Evolutionary conservation across 768 basidiomycete genomes (phyloP).

Genomic region (Ramaria rubella): DNA sequence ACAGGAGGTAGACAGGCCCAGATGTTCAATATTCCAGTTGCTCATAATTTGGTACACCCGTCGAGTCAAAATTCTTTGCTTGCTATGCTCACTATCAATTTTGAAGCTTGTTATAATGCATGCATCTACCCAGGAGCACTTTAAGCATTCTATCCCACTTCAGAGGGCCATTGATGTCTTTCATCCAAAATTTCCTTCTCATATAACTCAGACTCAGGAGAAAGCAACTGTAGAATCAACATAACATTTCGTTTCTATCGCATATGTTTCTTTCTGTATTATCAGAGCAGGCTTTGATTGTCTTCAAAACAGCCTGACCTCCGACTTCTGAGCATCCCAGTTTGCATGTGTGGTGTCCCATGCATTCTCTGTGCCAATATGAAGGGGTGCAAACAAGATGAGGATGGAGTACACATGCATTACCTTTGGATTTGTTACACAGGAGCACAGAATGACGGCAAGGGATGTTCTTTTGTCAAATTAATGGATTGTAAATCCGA

Average conservation of each 20-base stretch:
- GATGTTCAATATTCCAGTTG: constrained; percentile 70
- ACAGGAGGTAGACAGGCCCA: constrained; percentile 48
- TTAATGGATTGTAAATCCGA: constrained; percentile 65
- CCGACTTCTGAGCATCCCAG: constrained; percentile 54
- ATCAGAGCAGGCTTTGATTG: background rate
- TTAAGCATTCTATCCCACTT: constrained; percentile 75
- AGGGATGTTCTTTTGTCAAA: constrained; percentile 72
- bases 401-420: constrained; percentile 42
- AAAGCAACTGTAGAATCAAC: constrained; percentile 70
- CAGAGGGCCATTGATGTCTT: constrained; percentile 67
- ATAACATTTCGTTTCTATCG: constrained; percentile 84
- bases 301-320: constrained; percentile 50
- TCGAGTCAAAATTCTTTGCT: too few relatives aligned
- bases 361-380: constrained; percentile 70
- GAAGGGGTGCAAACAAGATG: constrained; percentile 49
- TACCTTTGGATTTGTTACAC: constrained; percentile 85
- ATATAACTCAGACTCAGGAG: constrained; percentile 25
- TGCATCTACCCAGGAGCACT: constrained; percentile 73
- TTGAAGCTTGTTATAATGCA: constrained; percentile 88
- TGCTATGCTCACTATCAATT: too few relatives aligned
- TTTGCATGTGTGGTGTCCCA: constrained; percentile 67
- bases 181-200: constrained; percentile 40
- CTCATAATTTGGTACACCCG: constrained; percentile 69
- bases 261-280: background rate
- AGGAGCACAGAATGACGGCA: constrained; percentile 77